Evolutionary conservation across 345 rosid species (phyloP).

Genomic region (Ailanthus altissimus): DNA sequence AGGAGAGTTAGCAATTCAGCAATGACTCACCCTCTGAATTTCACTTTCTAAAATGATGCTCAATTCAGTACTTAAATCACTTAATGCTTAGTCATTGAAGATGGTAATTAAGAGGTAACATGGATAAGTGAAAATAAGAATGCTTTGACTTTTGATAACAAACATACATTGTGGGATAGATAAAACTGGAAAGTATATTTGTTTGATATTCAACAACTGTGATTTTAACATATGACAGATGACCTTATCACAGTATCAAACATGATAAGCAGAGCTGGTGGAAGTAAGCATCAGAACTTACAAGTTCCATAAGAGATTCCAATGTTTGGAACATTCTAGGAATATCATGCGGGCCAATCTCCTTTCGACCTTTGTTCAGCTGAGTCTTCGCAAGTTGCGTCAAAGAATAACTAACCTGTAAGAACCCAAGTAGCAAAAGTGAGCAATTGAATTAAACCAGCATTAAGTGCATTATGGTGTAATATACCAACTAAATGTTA

Average conservation of each 20-base stretch:
- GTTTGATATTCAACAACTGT: neutral
- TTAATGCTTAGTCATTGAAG: neutral
- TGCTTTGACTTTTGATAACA: neutral
- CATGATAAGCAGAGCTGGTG: neutral
- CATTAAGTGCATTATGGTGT: constrained; percentile 7
- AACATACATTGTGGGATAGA: neutral
- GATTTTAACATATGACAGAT: neutral
- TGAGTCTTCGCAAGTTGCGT: constrained; percentile 91
- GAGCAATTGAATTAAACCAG: constrained; percentile 28
- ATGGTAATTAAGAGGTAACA: neutral
- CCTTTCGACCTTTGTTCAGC: constrained; percentile 84
- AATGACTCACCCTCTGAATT: neutral
- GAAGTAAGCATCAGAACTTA: constrained; percentile 44
- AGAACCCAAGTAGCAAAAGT: constrained; percentile 30
- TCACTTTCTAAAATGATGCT: constrained; percentile 1
- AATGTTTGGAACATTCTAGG: constrained; percentile 83
- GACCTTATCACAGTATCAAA: neutral
- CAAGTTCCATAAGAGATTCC: constrained; percentile 77
- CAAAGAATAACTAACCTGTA: constrained; percentile 95
- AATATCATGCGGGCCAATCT: constrained; percentile 76
- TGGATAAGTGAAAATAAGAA: neutral
- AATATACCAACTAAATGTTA: constrained; percentile 20
- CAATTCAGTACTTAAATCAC: neutral
- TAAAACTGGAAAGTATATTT: neutral
- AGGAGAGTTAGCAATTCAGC: neutral